Percentiles rank a stretch among this genome's conserved stretches.
Evolutionary conservation across 2,329 filamentous ascomycete species (phyloP).

Genomic region (Nothopassalora personata): DNA sequence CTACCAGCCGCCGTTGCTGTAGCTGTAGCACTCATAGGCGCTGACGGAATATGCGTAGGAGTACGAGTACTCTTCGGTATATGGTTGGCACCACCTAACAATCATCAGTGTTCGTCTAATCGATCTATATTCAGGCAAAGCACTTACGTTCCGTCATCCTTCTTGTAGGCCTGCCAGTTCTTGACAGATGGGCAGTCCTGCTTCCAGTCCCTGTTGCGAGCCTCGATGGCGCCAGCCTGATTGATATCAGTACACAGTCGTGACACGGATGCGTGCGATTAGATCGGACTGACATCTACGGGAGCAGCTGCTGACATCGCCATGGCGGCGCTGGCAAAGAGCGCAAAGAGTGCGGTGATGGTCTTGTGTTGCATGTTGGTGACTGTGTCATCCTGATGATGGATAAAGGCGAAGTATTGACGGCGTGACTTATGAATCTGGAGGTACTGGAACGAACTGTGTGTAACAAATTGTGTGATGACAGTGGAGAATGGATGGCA

Average conservation of each 20-base stretch:
- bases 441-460: neutral
- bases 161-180: neutral
- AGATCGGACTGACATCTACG: neutral
- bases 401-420: neutral
- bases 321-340: neutral
- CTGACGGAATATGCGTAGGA: neutral
- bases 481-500: neutral
- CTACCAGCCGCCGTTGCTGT: neutral
- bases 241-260: neutral
- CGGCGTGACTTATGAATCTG: neutral
- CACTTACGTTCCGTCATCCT: neutral
- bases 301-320: neutral
- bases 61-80: neutral
- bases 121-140: neutral
- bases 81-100: neutral
- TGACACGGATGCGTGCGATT: neutral
- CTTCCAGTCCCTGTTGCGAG: neutral
- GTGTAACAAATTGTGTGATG: neutral
- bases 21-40: neutral
- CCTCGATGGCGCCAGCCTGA: neutral
- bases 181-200: neutral
- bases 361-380: neutral
- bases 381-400: neutral
- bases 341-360: neutral
- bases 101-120: neutral